Percentiles rank a stretch among this genome's conserved stretches.
Evolutionary conservation across 2,329 filamentous ascomycete species (phyloP).

Genomic region (Phialemoniopsis sp.): DNA sequence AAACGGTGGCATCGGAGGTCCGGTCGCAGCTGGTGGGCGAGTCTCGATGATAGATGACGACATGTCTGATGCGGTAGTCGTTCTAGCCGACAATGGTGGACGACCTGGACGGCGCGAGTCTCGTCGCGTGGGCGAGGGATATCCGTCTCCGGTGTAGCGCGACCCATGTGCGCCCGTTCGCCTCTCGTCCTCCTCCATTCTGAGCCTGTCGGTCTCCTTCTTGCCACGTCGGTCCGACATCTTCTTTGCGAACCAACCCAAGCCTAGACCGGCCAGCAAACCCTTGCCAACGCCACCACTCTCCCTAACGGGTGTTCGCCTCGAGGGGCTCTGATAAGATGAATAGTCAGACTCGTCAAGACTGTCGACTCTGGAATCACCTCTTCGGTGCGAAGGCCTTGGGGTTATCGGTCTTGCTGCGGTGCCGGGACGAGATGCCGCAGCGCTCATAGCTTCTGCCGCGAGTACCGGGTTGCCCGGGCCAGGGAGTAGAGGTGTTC

Average conservation of each 20-base stretch:
- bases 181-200: slow-evolving; percentile 43
- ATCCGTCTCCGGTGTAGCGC: slow-evolving; percentile 66
- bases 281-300: slow-evolving; percentile 47
- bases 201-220: slow-evolving; percentile 45
- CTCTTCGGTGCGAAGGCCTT: slow-evolving; percentile 39
- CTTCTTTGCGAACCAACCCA: slow-evolving; percentile 65
- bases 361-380: slow-evolving; percentile 35
- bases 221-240: slow-evolving; percentile 54
- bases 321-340: slow-evolving; percentile 60
- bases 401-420: slow-evolving; percentile 39
- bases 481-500: slow-evolving; percentile 41
- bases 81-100: slow-evolving; percentile 6
- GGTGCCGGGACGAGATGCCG: slow-evolving; percentile 29
- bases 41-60: slow-evolving; percentile 33
- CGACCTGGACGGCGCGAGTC: slow-evolving; percentile 21
- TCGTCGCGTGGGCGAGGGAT: slow-evolving; percentile 42
- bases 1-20: slow-evolving; percentile 32
- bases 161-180: slow-evolving; percentile 59
- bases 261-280: slow-evolving; percentile 56
- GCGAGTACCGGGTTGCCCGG: slow-evolving; percentile 37
- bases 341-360: slow-evolving; percentile 54
- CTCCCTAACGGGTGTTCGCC: slow-evolving; percentile 40
- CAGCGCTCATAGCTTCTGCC: slow-evolving; percentile 42
- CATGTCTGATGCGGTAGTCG: slow-evolving; percentile 16
- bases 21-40: slow-evolving; percentile 20